A percentile compares a stretch with the other conserved stretches of the same genome.
These are phyloP conservation scores for Westerdykella sp. DNA, from an alignment of 2,329 filamentous ascomycete genomes.

Conservation along the genomic window DNA sequence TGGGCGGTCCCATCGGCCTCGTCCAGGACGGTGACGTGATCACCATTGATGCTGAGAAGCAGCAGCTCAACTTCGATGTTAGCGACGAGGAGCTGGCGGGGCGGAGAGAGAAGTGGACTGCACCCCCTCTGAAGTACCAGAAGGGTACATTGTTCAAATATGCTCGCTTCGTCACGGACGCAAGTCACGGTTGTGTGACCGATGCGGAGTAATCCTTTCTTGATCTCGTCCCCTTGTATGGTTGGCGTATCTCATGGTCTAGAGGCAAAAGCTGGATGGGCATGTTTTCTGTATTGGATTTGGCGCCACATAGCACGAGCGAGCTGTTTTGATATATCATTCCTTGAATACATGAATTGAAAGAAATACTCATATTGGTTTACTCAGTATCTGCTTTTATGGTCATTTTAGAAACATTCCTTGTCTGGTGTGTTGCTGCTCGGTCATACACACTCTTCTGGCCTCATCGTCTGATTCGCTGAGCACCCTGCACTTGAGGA, in stretches of 20 bases:
- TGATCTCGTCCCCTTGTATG: too few species aligned
- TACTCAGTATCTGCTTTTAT: too few species aligned
- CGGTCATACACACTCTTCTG: too few species aligned
- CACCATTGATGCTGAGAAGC: conserved; percentile 73
- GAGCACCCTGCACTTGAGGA: neutral
- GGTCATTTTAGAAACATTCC: too few species aligned
- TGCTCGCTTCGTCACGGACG: conserved; percentile 50
- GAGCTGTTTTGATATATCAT: too few species aligned
- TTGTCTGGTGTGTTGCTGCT: too few species aligned
- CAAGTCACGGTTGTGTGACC: conserved; percentile 55
- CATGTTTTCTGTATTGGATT: too few species aligned
- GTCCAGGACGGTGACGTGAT: conserved; percentile 76
- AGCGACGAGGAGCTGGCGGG: conserved; percentile 55
- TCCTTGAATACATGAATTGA: too few species aligned
- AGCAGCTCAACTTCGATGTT: conserved; percentile 59
- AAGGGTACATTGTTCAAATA: conserved; percentile 58
- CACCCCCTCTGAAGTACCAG: conserved; percentile 52
- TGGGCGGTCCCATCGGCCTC: conserved; percentile 76
- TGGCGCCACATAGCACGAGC: too few species aligned
- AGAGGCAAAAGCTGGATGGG: too few species aligned
- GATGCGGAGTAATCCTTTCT: conserved; percentile 35
- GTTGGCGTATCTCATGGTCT: too few species aligned
- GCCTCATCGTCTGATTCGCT: neutral
- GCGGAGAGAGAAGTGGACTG: conserved; percentile 47
- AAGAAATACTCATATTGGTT: too few species aligned